phyloP scores from a whole-genome alignment of 1,139 yeast genomes.

The Kodamaea sp. region DNA sequence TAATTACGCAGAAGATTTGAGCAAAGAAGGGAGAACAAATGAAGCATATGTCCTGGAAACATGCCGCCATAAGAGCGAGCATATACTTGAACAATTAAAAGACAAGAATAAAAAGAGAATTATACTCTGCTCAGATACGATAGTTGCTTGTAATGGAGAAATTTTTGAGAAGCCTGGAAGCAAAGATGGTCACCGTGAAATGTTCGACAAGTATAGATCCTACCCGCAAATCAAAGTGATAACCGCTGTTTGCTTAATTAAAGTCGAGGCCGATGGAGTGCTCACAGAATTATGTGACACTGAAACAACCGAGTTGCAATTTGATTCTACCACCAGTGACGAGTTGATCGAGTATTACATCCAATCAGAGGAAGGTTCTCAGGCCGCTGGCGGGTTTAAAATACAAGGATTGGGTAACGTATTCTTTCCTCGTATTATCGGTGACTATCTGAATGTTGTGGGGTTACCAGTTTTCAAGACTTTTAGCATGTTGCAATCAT shows the following conservation, averaged over 20 bases:
- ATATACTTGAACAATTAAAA: slow-evolving; percentile 48
- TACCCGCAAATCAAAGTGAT: slow-evolving; percentile 52
- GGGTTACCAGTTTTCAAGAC: slow-evolving; percentile 76
- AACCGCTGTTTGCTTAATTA: slow-evolving; percentile 62
- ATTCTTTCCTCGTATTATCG: slow-evolving; percentile 58
- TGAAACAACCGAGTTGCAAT: slow-evolving; percentile 26
- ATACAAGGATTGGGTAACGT: slow-evolving; percentile 73
- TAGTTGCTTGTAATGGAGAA: slow-evolving; percentile 57
- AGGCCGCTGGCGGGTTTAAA: slow-evolving; percentile 92
- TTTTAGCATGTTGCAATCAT: slow-evolving; percentile 33
- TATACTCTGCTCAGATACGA: slow-evolving; percentile 79
- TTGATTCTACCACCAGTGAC: slow-evolving; percentile 41
- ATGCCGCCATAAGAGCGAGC: slow-evolving; percentile 54
- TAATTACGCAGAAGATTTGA: slow-evolving; percentile 69
- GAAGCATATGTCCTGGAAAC: slow-evolving; percentile 69
- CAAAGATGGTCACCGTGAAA: slow-evolving; percentile 33
- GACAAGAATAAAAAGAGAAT: slow-evolving; percentile 19
- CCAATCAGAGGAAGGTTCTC: slow-evolving; percentile 65
- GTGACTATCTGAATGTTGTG: slow-evolving; percentile 86
- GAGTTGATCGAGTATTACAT: slow-evolving; percentile 59
- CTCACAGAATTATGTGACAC: slow-evolving; percentile 8
- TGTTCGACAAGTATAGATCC: slow-evolving; percentile 48
- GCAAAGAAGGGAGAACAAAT: slow-evolving; percentile 48
- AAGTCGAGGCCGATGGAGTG: slow-evolving; percentile 28
- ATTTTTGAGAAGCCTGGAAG: slow-evolving; percentile 77